Evolutionary conservation across 306 rosid species (phyloP).

Genomic region (Prunus mira): DNA sequence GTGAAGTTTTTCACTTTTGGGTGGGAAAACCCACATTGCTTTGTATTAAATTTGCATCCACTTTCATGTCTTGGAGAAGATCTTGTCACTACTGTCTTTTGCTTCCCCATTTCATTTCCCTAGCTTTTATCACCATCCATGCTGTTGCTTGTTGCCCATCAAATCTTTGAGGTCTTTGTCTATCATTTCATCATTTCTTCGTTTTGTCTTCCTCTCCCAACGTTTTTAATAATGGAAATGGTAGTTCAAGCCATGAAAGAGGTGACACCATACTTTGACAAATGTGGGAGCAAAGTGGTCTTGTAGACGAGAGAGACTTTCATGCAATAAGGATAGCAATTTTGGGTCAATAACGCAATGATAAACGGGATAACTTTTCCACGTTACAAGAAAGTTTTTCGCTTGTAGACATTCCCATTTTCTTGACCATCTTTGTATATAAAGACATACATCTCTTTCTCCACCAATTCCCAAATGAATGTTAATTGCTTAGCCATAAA

Average conservation of each 20-base stretch:
- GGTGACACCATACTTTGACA: too few relatives aligned
- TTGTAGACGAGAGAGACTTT: too few relatives aligned
- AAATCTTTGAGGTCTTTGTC: conserved; percentile 27
- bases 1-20: conserved; percentile 54
- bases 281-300: too few relatives aligned
- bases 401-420: not conserved
- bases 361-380: too few relatives aligned
- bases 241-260: too few relatives aligned
- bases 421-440: not conserved
- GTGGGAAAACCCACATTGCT: conserved; percentile 7
- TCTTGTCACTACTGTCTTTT: conserved; percentile 38
- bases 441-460: not conserved
- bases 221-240: not conserved
- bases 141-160: conserved; percentile 13
- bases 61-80: conserved; percentile 28
- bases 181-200: conserved; percentile 2
- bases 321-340: too few relatives aligned
- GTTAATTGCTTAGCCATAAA: too few relatives aligned
- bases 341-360: accelerated
- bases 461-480: too few relatives aligned
- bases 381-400: too few relatives aligned
- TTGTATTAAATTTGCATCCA: conserved; percentile 14
- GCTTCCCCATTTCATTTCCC: conserved; percentile 38
- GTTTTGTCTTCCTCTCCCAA: conserved; percentile 14
- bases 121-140: conserved; percentile 29